phyloP scores from a whole-genome alignment of 441 rosid species.

The Raphanus hybrid region DNA sequence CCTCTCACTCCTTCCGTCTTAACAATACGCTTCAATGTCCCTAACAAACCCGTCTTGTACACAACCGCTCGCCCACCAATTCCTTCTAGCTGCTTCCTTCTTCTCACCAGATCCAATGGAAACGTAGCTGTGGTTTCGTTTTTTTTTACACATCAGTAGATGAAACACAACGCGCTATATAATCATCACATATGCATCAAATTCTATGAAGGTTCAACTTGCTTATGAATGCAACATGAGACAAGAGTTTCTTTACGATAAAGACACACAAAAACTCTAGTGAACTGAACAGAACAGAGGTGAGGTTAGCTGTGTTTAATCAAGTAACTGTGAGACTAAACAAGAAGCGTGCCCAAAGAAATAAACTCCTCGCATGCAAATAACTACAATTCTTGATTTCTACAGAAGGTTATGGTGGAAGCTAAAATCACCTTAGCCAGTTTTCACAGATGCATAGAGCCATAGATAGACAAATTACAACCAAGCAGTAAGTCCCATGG shows the following conservation, averaged over 20 bases:
- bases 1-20: constrained; percentile 77
- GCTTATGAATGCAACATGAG: constrained; percentile 16
- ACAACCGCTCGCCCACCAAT: constrained; percentile 82
- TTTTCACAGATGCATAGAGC: no score
- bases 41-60: constrained; percentile 75
- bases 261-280: constrained; percentile 4
- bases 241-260: background rate
- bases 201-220: background rate
- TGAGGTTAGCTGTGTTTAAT: background rate
- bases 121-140: constrained; percentile 64
- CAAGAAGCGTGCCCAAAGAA: no score
- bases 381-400: no score
- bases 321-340: no score
- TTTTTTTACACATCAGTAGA: constrained; percentile 6
- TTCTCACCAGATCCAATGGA: constrained; percentile 92
- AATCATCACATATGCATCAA: background rate
- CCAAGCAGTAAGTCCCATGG: no score
- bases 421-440: no score
- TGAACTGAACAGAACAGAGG: background rate
- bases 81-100: constrained; percentile 94
- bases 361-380: no score
- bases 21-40: constrained; percentile 75
- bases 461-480: no score
- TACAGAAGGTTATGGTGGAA: no score
- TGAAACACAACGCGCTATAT: background rate